phyloP scores from a whole-genome alignment of 2,329 filamentous ascomycete species.

The Trichoderma atroviride region DNA sequence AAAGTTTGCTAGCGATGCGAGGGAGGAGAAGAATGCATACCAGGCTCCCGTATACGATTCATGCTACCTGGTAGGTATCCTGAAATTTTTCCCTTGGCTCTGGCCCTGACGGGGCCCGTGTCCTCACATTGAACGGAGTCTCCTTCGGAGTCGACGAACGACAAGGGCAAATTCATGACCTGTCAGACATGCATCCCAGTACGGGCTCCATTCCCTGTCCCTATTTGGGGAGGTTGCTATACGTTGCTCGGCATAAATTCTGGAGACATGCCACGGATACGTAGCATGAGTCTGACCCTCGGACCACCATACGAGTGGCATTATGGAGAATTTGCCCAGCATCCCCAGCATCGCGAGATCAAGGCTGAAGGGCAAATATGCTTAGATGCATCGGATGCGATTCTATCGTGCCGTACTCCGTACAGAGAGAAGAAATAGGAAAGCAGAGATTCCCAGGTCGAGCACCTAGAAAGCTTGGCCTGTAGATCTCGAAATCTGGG shows the following conservation, averaged over 20 bases:
- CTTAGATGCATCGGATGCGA: background rate
- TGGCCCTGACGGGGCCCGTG: background rate
- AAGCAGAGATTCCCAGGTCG: conserved; percentile 3
- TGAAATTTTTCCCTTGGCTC: background rate
- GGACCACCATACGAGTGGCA: background rate
- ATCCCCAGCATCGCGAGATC: conserved; percentile 4
- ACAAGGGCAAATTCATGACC: conserved; percentile 14
- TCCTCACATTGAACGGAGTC: background rate
- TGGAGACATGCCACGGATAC: conserved; percentile 12
- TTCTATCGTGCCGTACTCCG: background rate
- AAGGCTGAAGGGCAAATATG: background rate
- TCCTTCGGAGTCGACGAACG: conserved; percentile 15
- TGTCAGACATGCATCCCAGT: conserved; percentile 24
- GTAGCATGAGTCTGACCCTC: conserved; percentile 17
- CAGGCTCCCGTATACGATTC: background rate
- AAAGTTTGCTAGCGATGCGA: conserved; percentile 8
- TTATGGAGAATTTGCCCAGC: conserved; percentile 17
- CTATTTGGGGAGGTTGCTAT: conserved; percentile 4
- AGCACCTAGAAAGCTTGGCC: conserved; percentile 15
- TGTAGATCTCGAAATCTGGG: conserved; percentile 20
- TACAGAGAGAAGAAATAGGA: background rate
- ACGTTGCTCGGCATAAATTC: conserved; percentile 12
- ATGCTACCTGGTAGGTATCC: background rate
- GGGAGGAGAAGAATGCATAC: conserved; percentile 10
- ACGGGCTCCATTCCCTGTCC: conserved; percentile 15